Percentiles rank a stretch among this genome's conserved stretches.
phyloP scores from a whole-genome alignment of 257 asterid species.

The Apocynum venetum region DNA sequence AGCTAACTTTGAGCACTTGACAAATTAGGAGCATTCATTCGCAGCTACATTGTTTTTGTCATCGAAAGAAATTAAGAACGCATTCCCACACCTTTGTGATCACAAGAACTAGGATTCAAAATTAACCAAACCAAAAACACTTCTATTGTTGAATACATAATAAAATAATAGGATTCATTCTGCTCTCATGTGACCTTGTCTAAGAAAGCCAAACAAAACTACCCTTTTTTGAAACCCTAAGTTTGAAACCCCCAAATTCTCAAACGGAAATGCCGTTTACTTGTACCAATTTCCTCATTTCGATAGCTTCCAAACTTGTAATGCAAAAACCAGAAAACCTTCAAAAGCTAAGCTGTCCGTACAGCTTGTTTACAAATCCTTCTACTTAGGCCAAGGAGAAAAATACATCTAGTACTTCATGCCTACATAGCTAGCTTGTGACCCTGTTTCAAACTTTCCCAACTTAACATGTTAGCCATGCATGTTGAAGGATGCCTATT shows the following conservation, averaged over 20 bases:
- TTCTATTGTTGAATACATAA: neutral
- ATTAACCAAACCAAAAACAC: neutral
- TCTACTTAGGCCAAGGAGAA: neutral
- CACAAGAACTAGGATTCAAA: neutral
- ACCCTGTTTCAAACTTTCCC: too few species aligned
- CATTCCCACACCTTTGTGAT: neutral
- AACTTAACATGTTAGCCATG: too few species aligned
- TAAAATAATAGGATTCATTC: neutral
- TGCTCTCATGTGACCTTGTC: constrained; percentile 22
- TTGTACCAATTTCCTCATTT: neutral
- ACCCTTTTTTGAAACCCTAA: constrained; percentile 22
- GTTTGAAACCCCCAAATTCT: constrained; percentile 14
- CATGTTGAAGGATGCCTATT: too few species aligned
- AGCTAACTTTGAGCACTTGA: neutral
- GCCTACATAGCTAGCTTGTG: neutral
- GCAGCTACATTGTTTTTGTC: neutral
- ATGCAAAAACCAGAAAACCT: constrained; percentile 1
- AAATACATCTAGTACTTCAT: neutral
- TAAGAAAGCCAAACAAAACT: constrained; percentile 16
- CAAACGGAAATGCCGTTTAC: neutral
- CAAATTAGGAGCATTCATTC: neutral
- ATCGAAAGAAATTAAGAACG: too few species aligned
- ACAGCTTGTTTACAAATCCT: constrained; percentile 14
- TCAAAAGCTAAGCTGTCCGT: constrained; percentile 8
- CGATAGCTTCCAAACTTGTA: neutral